Evolutionary conservation across 2,329 filamentous ascomycete species (phyloP).

Genomic region (Arthrobotrys megalospora): DNA sequence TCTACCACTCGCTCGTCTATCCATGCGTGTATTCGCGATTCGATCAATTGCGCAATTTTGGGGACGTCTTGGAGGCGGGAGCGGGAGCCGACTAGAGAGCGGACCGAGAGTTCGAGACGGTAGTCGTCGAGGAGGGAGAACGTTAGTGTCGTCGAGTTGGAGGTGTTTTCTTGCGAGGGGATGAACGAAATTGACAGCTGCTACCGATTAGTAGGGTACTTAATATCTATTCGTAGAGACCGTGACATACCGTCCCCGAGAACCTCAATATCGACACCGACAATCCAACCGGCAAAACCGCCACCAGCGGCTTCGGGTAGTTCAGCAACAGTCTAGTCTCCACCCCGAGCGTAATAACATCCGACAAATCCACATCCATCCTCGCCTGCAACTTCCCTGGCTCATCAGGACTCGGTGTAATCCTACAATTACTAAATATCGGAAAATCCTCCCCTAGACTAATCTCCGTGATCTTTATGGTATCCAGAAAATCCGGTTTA

Average conservation of each 20-base stretch:
- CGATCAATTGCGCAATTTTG: slow-evolving; percentile 88
- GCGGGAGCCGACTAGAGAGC: slow-evolving; percentile 84
- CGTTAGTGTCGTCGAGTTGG: slow-evolving; percentile 87
- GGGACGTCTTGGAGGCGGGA: slow-evolving; percentile 86
- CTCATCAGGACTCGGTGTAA: slow-evolving; percentile 86
- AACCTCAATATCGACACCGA: slow-evolving; percentile 94
- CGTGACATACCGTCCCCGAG: slow-evolving; percentile 78
- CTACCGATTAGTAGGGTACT: neutral
- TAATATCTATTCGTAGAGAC: neutral
- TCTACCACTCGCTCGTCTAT: slow-evolving; percentile 90
- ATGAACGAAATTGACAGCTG: slow-evolving; percentile 89
- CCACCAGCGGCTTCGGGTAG: slow-evolving; percentile 90
- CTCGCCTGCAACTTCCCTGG: slow-evolving; percentile 88
- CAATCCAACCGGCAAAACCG: slow-evolving; percentile 90
- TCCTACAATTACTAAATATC: slow-evolving; percentile 97
- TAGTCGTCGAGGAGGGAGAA: slow-evolving; percentile 96
- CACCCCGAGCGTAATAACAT: slow-evolving; percentile 93
- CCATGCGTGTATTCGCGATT: slow-evolving; percentile 84
- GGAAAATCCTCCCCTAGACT: slow-evolving; percentile 96
- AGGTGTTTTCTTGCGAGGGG: slow-evolving; percentile 72
- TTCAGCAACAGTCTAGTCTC: slow-evolving; percentile 96
- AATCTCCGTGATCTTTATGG: slow-evolving; percentile 90
- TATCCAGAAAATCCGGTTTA: slow-evolving; percentile 89
- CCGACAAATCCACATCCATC: slow-evolving; percentile 97
- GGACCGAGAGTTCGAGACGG: slow-evolving; percentile 84